Evolutionary conservation across 1,284 basidiomycete genomes (phyloP).

Genomic region (Fomitopsis betulina): DNA sequence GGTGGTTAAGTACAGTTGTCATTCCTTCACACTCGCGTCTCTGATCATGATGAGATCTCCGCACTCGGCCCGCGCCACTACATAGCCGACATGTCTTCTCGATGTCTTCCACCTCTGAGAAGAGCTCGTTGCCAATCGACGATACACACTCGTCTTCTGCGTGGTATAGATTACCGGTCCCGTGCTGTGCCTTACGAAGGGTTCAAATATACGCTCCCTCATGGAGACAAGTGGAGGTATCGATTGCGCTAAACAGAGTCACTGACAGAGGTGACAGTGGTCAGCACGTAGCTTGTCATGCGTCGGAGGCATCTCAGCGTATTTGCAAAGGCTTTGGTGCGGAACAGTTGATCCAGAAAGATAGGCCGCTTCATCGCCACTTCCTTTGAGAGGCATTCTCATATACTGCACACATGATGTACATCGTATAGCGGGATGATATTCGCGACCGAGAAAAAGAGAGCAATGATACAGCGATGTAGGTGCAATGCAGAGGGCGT

Average conservation of each 20-base stretch:
- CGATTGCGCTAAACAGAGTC: background rate
- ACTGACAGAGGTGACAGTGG: background rate
- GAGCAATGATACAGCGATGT: slow-evolving; percentile 3
- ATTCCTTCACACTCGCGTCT: background rate
- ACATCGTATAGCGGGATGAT: background rate
- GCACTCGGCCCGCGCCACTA: background rate
- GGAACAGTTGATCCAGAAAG: too few relatives aligned
- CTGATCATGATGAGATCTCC: slow-evolving; percentile 2
- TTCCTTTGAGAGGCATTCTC: background rate
- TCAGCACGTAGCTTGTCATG: background rate
- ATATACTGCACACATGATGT: background rate
- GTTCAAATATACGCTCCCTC: background rate
- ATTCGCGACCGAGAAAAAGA: background rate
- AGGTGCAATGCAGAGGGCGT: slow-evolving; percentile 7
- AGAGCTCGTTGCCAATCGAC: background rate
- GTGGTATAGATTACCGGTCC: background rate
- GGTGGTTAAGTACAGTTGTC: background rate
- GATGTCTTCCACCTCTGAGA: too few relatives aligned
- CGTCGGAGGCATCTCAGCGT: background rate
- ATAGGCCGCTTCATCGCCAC: too few relatives aligned
- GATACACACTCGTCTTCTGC: background rate
- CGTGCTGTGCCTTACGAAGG: background rate
- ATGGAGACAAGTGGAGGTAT: background rate
- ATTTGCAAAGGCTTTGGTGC: background rate
- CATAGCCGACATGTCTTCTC: background rate